Base-by-base conservation (phyloP, 2,329 filamentous ascomycete species). In the Ceratocystis ficicola region DNA sequence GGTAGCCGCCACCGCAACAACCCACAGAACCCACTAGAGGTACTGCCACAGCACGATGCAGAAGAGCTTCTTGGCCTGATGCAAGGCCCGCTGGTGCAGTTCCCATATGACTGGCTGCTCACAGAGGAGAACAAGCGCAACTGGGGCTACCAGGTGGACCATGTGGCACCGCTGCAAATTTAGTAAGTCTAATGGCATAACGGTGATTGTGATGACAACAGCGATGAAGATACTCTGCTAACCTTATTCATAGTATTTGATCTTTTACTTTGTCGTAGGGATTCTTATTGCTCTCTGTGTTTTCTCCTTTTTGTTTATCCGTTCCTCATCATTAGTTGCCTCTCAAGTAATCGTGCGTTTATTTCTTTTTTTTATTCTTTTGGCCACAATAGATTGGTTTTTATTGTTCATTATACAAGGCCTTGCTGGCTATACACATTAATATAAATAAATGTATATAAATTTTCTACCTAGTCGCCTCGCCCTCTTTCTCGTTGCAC, bases 111-210 rank as follows among this genome's bases (percentile, higher is more conserved):
- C 72, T 99, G 95, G 91, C 83, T 96, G 65, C 83, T 88, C 71
- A 88, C 87, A 66, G 94, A 97, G 77, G 94, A 97, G 78, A 85
- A 86, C 72, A 92, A 90, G 70, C 90, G 91, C 66, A 95, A 96
- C 73, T 99, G 94, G 94, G 83, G 96, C 69, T 97, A 96, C 76
- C 90, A 93, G 73, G 90, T 97, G 66, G 94, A 99, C 75, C 88
- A 95, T 75, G 87, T 99, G 73, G 95, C 94, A 71, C 94, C 94
- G 66, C 80, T 99, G 76, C 91, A 96, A 77, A 97, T 99, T 72
- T 99, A 99, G 89, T 90, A 81, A 86, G 88, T 59, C 36, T 41
- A 2, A 52, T 52, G 8, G 20, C n/a, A 10, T 7, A 1, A 12
- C 3, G 20, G 6, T 50, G 20, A 20, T 36, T 50, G 20, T 50